These are phyloP conservation scores for Candida dajiaensis DNA, from an alignment of 805 yeast species.

Conservation along the genomic window DNA sequence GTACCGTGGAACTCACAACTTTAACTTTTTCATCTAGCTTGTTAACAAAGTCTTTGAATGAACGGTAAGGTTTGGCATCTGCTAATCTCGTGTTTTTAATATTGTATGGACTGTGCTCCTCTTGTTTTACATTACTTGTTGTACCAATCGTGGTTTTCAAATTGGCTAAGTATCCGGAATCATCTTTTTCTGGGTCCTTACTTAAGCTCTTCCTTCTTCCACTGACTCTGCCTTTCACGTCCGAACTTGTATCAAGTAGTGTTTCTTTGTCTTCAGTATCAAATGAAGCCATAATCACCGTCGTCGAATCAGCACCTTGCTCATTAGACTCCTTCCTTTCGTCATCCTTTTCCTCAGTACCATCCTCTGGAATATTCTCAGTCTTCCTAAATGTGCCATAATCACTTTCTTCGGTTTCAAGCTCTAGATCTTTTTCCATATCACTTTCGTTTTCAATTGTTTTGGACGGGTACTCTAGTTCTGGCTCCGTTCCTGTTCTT, in stretches of 20 bases:
- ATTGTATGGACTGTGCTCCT: constrained; percentile 17
- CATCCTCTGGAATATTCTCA: background rate
- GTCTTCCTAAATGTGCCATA: too few species aligned
- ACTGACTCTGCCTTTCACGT: background rate
- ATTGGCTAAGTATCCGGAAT: background rate
- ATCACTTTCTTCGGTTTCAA: background rate
- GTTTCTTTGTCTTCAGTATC: background rate
- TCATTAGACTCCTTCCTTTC: too few species aligned
- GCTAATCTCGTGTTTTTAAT: constrained; percentile 5
- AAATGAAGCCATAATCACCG: too few species aligned
- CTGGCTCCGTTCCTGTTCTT: background rate
- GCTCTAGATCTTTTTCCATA: background rate
- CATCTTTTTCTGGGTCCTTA: background rate
- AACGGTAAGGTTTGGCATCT: constrained; percentile 2
- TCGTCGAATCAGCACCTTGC: background rate
- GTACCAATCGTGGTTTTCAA: constrained; percentile 2
- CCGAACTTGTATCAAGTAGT: background rate
- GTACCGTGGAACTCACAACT: constrained; percentile 9
- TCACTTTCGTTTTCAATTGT: background rate
- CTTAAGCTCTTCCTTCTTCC: background rate
- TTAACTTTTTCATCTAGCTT: constrained; percentile 6
- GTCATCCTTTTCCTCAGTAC: background rate
- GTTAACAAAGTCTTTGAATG: constrained; percentile 13
- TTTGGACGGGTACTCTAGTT: background rate
- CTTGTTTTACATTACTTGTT: constrained; percentile 4